phyloP scores from a whole-genome alignment of 495 filamentous ascomycete species.

The Penicillium coffeae region DNA sequence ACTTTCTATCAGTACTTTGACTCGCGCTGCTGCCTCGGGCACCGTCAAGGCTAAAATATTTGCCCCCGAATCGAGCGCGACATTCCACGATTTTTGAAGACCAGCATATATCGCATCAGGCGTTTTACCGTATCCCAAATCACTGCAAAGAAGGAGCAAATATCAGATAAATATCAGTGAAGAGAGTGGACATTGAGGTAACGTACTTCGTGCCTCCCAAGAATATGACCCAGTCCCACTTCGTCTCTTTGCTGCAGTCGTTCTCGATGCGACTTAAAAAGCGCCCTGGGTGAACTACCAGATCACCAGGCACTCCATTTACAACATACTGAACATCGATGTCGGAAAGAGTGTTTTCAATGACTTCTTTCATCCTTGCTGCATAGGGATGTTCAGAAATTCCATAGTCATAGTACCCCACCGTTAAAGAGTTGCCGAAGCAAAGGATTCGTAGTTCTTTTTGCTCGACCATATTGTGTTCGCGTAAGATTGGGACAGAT shows the following conservation, averaged over 20 bases:
- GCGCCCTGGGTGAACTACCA: constrained; percentile 32
- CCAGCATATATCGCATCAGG: constrained; percentile 33
- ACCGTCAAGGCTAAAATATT: constrained; percentile 60
- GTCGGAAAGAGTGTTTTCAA: constrained; percentile 13
- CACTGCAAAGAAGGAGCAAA: constrained; percentile 16
- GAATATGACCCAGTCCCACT: constrained; percentile 41
- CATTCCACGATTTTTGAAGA: constrained; percentile 44
- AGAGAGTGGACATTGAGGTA: neutral
- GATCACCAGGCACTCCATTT: constrained; percentile 50
- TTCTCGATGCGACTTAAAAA: constrained; percentile 45
- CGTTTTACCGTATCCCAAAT: constrained; percentile 36
- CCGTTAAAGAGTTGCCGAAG: constrained; percentile 62
- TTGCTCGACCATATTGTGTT: neutral
- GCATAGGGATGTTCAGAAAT: constrained; percentile 50
- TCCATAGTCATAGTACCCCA: constrained; percentile 48
- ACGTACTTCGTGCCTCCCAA: constrained; percentile 59
- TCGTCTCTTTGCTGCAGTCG: constrained; percentile 24
- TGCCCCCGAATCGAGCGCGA: constrained; percentile 39
- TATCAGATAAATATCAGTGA: constrained; percentile 7
- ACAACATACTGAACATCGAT: constrained; percentile 23
- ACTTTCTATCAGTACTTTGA: constrained; percentile 25
- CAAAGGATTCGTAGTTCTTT: constrained; percentile 43
- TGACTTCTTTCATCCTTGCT: constrained; percentile 17
- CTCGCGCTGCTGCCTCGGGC: constrained; percentile 43
- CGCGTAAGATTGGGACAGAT: too few relatives aligned